Evolutionary conservation across 139 green algal species (phyloP), one percentile per base, ranked within the genome.

Genomic region (Tetratostichococcus sp.): DNA sequence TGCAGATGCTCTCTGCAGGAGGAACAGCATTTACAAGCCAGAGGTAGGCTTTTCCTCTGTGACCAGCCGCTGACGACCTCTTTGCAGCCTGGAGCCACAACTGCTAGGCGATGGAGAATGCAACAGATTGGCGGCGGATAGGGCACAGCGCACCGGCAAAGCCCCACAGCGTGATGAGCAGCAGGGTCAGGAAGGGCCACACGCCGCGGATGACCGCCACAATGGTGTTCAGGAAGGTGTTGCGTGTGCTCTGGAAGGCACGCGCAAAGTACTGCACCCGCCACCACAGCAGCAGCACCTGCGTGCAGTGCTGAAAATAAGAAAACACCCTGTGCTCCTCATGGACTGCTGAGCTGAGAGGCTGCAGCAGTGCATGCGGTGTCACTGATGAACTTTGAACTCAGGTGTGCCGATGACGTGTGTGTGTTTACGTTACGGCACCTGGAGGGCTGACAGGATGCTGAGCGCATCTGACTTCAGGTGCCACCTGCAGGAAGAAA

Each of bases 261-360:
- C 50, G 50, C 14, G 50, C 50, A 26, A 62, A 62, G 50, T 62
- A 62, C 50, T 62, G 50, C 19, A 62, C 50, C 23, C 67, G 66
- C 42, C 89, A 71, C 69, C 79, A 87, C 71, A 89, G 84, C n/a
- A 85, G 43, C 30, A 62, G 50, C 22, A 75, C 65, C 28, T 82
- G 77, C 5, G 39, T 11, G 11, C 39, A 50, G 39, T 50, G 11
- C 39, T 11, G 11, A 11, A 11, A 11, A 50, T 50, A 21, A 11
- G 11, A 21, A 50, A 21, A 21, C 11, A 11, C 6, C 6, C 8
- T 11, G 11, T 50, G 39, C 39, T 50, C 39, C 39, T 50, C 39
- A 50, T 50, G 39, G 8, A 50, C n/a, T n/a, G n/a, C n/a, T n/a
- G n/a, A n/a, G n/a, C n/a, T n/a, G n/a, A n/a, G n/a, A n/a, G n/a